Evolutionary conservation across 192 early-diverging fungal genomes (phyloP), one percentile per base, ranked within the genome.

Genomic region (Piromyces sp.): DNA sequence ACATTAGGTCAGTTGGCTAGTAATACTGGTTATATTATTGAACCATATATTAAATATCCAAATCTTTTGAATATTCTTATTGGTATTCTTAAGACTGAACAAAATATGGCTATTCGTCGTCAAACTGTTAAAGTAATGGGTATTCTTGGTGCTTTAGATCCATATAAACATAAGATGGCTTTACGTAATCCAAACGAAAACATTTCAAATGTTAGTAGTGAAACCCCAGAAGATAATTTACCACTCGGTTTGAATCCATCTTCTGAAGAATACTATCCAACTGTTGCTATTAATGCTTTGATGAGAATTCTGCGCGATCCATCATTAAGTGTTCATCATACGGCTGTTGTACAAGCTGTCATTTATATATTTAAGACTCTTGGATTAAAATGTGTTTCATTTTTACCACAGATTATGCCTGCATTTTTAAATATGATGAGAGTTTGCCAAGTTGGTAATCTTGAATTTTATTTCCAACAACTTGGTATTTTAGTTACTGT

Each of bases 61-160:
- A 89, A 88, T 30, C 87, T 98, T 30, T 88, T 98, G 13, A 87
- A 90, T 79, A 92, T 92, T 12, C 85, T 98, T 51, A 92, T 95
- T 37, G 87, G 83, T 7, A 93, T 97, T 79, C 86, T 98, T 33
- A 95, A 96, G 83, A 92, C 93, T 0, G 96, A 97, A 85, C 90
- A 92, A 80, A 88, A 88, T 12, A 82, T 88, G 17, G 85, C 81
- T n/a, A 93, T 98, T 40, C 89, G 95, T 36, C 85, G 89, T 29
- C 95, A 97, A 85, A 94, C 93, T 4, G 91, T 97, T 31, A 96
- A 96, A 80, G 88, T 96, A 22, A 91, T 98, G 81, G 97, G 97
- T 80, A 96, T 95, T 29, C 88, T 98, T 5, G 97, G 97, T 30
- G 97, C 97, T 22, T 86, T 98, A 17, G 97, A 98, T 89, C 96